phyloP scores from a whole-genome alignment of 2,329 filamentous ascomycete genomes.

The Penicillium freii region DNA sequence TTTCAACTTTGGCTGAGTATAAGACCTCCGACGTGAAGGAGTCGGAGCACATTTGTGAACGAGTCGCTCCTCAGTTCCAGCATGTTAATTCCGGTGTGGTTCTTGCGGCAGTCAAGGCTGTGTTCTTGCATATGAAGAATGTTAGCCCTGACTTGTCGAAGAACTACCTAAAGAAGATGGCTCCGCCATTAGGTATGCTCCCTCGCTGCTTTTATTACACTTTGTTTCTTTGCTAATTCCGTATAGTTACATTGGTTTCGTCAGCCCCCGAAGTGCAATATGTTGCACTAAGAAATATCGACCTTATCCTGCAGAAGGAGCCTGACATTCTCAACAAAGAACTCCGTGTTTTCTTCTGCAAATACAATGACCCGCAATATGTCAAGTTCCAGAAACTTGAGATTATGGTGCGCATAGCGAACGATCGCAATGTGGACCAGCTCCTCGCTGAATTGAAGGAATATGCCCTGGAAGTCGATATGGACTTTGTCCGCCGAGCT shows the following conservation, averaged over 20 bases:
- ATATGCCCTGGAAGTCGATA: constrained; percentile 96
- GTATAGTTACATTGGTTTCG: constrained; percentile 85
- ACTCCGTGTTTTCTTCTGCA: constrained; percentile 98
- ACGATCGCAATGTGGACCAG: constrained; percentile 94
- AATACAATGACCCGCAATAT: constrained; percentile 98
- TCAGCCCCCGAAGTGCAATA: constrained; percentile 97
- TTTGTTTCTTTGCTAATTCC: constrained; percentile 23
- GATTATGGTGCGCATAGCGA: constrained; percentile 99
- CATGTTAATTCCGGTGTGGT: constrained; percentile 98
- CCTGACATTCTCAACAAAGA: constrained; percentile 97
- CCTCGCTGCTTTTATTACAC: not conserved
- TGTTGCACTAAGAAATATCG: constrained; percentile 92
- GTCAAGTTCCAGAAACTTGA: constrained; percentile 97
- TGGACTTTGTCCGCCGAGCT: constrained; percentile 94
- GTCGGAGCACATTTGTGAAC: constrained; percentile 95
- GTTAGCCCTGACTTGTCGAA: constrained; percentile 74
- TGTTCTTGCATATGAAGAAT: constrained; percentile 92
- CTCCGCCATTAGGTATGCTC: constrained; percentile 78
- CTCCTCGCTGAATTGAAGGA: constrained; percentile 92
- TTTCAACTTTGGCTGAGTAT: constrained; percentile 87
- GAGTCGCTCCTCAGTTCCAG: constrained; percentile 94
- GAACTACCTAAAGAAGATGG: constrained; percentile 97
- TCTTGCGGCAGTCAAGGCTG: constrained; percentile 93
- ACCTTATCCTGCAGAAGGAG: constrained; percentile 90
- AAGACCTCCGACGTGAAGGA: constrained; percentile 85